Evolutionary conservation across 1,284 basidiomycete species (phyloP).

Genomic region (Ceratobasidium sp.): DNA sequence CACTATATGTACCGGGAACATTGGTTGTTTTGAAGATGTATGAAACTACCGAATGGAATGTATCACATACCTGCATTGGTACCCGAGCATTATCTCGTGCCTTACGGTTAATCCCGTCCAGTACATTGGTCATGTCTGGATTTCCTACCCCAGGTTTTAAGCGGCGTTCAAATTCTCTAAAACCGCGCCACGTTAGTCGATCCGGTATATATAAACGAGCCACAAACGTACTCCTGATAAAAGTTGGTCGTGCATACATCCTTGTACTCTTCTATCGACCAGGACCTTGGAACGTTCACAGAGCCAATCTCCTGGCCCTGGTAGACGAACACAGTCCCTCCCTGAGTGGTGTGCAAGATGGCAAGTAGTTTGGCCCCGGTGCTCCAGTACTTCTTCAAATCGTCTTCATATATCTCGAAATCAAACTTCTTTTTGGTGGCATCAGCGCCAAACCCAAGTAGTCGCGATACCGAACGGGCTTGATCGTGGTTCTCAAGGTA

Average conservation of each 20-base stretch:
- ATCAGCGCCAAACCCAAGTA: constrained; percentile 68
- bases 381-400: constrained; percentile 61
- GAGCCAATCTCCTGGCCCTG: constrained; percentile 81
- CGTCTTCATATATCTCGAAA: constrained; percentile 21
- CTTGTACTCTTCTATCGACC: constrained; percentile 80
- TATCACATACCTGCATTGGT: constrained; percentile 69
- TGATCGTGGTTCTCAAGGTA: constrained; percentile 80
- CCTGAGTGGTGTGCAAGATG: constrained; percentile 70
- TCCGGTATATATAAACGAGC: background rate
- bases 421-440: constrained; percentile 54
- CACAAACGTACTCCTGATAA: constrained; percentile 59
- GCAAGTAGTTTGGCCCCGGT: constrained; percentile 75
- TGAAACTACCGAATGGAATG: background rate
- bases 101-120: constrained; percentile 70
- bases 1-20: constrained; percentile 65
- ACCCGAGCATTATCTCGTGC: constrained; percentile 78
- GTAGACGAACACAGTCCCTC: constrained; percentile 78
- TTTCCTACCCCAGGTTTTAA: constrained; percentile 60
- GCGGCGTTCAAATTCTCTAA: constrained; percentile 56
- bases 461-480: constrained; percentile 70
- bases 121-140: constrained; percentile 70
- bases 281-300: constrained; percentile 73
- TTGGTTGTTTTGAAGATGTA: too few species aligned
- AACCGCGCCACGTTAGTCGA: background rate
- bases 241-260: constrained; percentile 73